phyloP scores from a whole-genome alignment of 2,329 filamentous ascomycete species.

The Magnaporthiopsis rhizophila region DNA sequence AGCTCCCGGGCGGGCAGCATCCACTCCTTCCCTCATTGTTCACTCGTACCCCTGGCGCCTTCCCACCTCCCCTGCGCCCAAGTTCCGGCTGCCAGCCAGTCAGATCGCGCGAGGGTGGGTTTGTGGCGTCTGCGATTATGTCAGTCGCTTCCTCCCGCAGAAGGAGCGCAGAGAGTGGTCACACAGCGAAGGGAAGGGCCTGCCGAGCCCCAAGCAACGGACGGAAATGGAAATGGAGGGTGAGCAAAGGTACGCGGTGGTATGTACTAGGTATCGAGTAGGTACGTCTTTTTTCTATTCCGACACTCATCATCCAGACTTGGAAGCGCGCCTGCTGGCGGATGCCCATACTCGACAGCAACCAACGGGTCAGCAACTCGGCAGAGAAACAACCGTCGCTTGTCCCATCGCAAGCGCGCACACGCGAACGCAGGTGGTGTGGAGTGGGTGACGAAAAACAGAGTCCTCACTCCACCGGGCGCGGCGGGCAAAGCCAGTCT shows the following conservation, averaged over 20 bases:
- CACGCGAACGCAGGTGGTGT: not conserved
- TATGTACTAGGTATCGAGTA: too few relatives aligned
- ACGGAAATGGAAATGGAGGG: too few relatives aligned
- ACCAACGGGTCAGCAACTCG: not conserved
- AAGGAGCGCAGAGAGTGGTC: not conserved
- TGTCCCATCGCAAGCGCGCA: not conserved
- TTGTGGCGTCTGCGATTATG: not conserved
- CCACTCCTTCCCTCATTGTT: not conserved
- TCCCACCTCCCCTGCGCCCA: not conserved
- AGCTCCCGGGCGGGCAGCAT: not conserved
- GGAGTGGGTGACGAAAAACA: not conserved
- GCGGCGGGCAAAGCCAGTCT: not conserved
- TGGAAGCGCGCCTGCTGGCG: too few relatives aligned
- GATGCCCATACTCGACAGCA: not conserved
- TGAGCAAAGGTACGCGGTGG: too few relatives aligned
- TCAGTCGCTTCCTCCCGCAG: not conserved
- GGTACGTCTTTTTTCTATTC: not conserved
- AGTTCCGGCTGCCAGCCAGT: not conserved
- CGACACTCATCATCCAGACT: not conserved
- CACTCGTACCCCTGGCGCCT: not conserved
- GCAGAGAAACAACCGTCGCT: not conserved
- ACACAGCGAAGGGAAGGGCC: not conserved
- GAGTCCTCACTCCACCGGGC: not conserved
- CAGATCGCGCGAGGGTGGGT: not conserved
- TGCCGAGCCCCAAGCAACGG: not conserved